These are phyloP conservation scores for Ceratobasidium sp. DNA, from an alignment of 1,284 basidiomycete genomes.

Conservation along the genomic window DNA sequence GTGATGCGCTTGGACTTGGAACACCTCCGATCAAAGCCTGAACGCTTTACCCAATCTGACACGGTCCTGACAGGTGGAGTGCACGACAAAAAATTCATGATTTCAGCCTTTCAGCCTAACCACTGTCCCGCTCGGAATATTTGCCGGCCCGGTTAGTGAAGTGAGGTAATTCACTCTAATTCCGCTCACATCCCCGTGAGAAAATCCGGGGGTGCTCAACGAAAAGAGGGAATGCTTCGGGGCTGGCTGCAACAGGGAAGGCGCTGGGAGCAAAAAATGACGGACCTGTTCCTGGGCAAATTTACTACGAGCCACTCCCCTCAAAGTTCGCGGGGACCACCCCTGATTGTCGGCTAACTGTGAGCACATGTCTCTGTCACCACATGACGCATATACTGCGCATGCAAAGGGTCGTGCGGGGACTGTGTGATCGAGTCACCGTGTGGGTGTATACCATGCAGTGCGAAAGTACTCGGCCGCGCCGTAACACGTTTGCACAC, in stretches of 20 bases:
- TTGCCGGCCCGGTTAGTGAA: background rate
- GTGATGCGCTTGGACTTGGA: constrained; percentile 3
- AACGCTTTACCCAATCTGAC: constrained; percentile 27
- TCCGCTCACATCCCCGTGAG: background rate
- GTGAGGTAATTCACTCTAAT: background rate
- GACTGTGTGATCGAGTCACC: background rate
- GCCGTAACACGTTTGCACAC: background rate
- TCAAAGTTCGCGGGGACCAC: background rate
- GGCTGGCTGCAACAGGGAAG: background rate
- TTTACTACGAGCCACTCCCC: no score
- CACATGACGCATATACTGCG: constrained; percentile 9
- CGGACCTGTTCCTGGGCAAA: constrained; percentile 2
- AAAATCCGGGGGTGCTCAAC: background rate
- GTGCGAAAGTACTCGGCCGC: background rate
- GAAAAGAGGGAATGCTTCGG: background rate
- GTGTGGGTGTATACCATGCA: background rate
- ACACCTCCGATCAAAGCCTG: constrained; percentile 8
- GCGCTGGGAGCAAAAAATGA: background rate
- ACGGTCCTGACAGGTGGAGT: background rate
- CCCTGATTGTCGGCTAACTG: background rate
- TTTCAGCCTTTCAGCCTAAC: constrained; percentile 5
- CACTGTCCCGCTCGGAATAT: background rate
- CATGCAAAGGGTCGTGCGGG: background rate
- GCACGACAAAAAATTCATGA: background rate
- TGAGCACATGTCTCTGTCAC: background rate